Evolutionary conservation across 805 yeast species (phyloP), one percentile per base, ranked within the genome.

Genomic region (Barnettozyma sucrosica): DNA sequence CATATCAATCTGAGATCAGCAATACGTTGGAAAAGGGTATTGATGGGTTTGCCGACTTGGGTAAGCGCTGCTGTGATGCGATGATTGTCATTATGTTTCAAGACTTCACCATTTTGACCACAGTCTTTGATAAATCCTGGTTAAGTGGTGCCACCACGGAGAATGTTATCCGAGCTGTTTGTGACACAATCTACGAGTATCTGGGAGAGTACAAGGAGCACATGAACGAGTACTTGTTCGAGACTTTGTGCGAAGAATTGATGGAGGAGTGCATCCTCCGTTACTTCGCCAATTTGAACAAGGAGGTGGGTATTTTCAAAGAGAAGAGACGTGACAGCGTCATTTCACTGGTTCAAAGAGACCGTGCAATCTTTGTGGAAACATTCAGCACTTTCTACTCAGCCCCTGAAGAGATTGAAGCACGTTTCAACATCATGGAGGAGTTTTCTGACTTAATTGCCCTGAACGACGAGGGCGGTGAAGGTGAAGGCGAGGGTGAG

Each of bases 41-140:
- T 47, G 95, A 88, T 56, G 87, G 92, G 8, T 86, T 80, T 67
- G 88, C 89, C 7, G 80, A 79, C 50, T 79, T 87, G 26, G 86
- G 89, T 24, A 79, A 83, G 53, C 71, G 77, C 36, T 77, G 89
- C 46, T 77, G 84, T 44, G 68, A 67, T 49, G 80, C 75, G 8
- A 59, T 81, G 43, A 65, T 77, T 26, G 77, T 74, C 20, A 78
- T 89, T 36, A 82, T 88, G 45, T 76, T 83, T 59, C 85, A 82
- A 56, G 96, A 89, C 66, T 68, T 87, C 51, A 72, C 71, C 45
- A 77, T 75, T 5, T 77, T 83, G 50, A 69, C 76, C 4, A 70
- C 72, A 43, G 70, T 87, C 2, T 86, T 88, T 63, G 73, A 84
- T 41, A 81, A 81, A 47, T 61, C 69, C 18, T 89, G 96, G 96